Evolutionary conservation across 768 basidiomycete genomes (phyloP).

Genomic region (Hemileccinum rubropunctum): DNA sequence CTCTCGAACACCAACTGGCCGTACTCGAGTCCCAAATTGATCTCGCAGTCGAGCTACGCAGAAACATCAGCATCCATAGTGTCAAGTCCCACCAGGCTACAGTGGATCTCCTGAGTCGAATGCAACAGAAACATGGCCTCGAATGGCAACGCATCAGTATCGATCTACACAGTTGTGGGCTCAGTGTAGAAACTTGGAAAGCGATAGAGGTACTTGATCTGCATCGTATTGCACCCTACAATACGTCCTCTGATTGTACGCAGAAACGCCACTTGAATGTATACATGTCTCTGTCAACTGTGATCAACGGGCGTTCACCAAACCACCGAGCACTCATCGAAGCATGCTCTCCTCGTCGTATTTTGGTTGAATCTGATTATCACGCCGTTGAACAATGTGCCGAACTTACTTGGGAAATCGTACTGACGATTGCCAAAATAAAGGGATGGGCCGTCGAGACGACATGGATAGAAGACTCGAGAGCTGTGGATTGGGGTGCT

Average conservation of each 20-base stretch:
- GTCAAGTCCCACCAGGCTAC: conserved; percentile 76
- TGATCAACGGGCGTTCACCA: conserved; percentile 73
- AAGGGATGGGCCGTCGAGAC: conserved; percentile 76
- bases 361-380: conserved; percentile 87
- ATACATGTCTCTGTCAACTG: conserved; percentile 85
- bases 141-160: conserved; percentile 69
- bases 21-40: conserved; percentile 84
- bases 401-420: conserved; percentile 72
- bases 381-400: conserved; percentile 61
- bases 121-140: conserved; percentile 55
- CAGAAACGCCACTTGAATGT: conserved; percentile 73
- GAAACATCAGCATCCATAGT: conserved; percentile 86
- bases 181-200: conserved; percentile 73
- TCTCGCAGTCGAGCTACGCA: conserved; percentile 73
- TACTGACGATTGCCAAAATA: conserved; percentile 66
- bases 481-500: conserved; percentile 50
- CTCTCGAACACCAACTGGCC: conserved; percentile 74
- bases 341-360: conserved; percentile 57
- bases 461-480: conserved; percentile 44
- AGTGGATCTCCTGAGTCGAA: conserved; percentile 56
- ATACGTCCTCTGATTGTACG: conserved; percentile 9
- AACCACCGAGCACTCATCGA: conserved; percentile 64
- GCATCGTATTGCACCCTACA: neutral
- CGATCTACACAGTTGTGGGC: conserved; percentile 88
- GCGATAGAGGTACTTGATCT: conserved; percentile 62